These are phyloP conservation scores for Tricholoma saponaceum DNA, from an alignment of 768 basidiomycete genomes.

Conservation along the genomic window DNA sequence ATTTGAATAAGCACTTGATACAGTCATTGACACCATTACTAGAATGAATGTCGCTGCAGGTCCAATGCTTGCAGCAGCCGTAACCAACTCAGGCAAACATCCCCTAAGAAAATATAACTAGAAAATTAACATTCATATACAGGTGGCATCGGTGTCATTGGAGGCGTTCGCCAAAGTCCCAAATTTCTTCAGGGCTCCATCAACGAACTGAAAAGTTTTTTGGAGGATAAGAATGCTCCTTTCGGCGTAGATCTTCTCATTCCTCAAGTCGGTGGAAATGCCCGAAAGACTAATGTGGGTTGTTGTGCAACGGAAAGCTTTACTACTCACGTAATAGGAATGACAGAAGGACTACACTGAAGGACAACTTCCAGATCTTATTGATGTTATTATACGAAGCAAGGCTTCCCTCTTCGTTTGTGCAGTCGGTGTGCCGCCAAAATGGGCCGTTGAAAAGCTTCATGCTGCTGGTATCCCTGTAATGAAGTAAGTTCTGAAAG, in stretches of 20 bases:
- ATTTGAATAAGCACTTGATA: not conserved
- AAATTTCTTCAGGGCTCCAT: conserved; percentile 65
- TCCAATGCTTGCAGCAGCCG: conserved; percentile 78
- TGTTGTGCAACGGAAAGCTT: conserved; percentile 4
- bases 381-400: conserved; percentile 73
- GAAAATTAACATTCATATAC: not conserved
- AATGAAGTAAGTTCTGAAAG: conserved; percentile 64
- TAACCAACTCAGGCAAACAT: conserved; percentile 76
- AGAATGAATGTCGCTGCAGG: conserved; percentile 88
- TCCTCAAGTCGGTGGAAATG: conserved; percentile 77
- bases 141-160: conserved; percentile 86
- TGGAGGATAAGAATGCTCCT: conserved; percentile 72
- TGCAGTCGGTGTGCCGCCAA: conserved; percentile 82
- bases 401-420: conserved; percentile 78
- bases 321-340: not conserved
- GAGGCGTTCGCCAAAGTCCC: conserved; percentile 72
- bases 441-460: conserved; percentile 74
- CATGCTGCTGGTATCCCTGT: conserved; percentile 76
- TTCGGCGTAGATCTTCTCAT: conserved; percentile 83
- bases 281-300: conserved; percentile 73
- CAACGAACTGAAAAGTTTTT: conserved; percentile 66
- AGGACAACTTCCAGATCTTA: conserved; percentile 72
- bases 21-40: conserved; percentile 1
- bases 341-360: conserved; percentile 62
- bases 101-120: not conserved